Base-by-base conservation (phyloP, 768 basidiomycete genomes). In the Phaeotremella fagi region DNA sequence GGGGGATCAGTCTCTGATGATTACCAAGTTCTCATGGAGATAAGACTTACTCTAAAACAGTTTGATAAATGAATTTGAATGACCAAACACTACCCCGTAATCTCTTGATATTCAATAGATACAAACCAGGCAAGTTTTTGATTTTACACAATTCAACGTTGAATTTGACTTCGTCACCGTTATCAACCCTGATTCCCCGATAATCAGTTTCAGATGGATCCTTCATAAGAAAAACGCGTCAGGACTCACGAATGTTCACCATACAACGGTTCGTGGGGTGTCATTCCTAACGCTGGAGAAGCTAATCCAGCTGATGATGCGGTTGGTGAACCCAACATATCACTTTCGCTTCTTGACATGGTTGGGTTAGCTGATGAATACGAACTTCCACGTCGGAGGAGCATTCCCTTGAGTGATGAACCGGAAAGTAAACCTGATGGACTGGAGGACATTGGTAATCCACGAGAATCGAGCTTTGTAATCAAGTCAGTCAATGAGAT, bases 131-230 rank as follows among this genome's bases (percentile, higher is more conserved):
- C 65, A 98, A 79, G 58, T 90, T 83, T 74, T 89, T 86, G 65
- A 99, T 79, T 64, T 87, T 79, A 43, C 94, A 97, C 58, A 99
- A 76, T 78, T 99, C 95, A 57, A 97, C 86, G 12, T 84, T 88
- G 79, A 98, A 98, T 62, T 88, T 83, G 62, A 99, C 90, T 82
- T 98, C 95, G 64, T 94, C 94, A 26, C 90, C 90, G 18, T 83
- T 82, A 68, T 98, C 95, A 62, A 87, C 82, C 3, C 79, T 70
- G n/a, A 77, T n/a, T 9, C 9, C n/a, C 33, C 12, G 63, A 52
- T 18, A 22, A 9, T 50, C 25, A 56, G 49, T 41, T 7, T 33
- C 31, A 33, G 31, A 33, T 7, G 16, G 16, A 7, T 7, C 7
- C 31, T 16, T 7, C 31, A 33, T 18, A 6, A 23, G 5, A 25